These are phyloP conservation scores for Phaffia tasmanica DNA, from an alignment of 768 basidiomycete species.

Conservation along the genomic window DNA sequence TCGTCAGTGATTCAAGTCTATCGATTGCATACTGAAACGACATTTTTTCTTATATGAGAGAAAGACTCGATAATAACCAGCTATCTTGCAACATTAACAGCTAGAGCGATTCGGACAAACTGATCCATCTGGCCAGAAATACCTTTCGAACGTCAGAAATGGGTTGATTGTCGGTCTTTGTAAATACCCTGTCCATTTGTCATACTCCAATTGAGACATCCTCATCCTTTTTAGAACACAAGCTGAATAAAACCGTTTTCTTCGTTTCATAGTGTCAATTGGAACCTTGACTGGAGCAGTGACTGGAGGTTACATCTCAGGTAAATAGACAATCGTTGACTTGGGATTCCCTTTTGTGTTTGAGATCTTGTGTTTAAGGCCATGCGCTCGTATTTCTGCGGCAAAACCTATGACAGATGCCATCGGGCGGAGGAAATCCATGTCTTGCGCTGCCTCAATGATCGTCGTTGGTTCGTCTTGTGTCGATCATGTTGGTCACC, in stretches of 20 bases:
- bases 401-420: slow-evolving; percentile 44
- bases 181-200: not conserved
- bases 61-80: not conserved
- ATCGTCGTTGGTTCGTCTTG: slow-evolving; percentile 47
- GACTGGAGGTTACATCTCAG: slow-evolving; percentile 12
- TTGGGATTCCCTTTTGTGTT: no score
- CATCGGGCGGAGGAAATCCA: slow-evolving; percentile 57
- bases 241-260: not conserved
- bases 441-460: slow-evolving; percentile 50
- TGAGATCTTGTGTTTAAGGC: no score
- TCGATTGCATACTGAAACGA: not conserved
- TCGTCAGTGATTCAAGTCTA: slow-evolving; percentile 35
- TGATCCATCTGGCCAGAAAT: slow-evolving; percentile 32
- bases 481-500: slow-evolving; percentile 1
- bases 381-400: no score
- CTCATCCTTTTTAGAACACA: not conserved
- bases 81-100: slow-evolving; percentile 20
- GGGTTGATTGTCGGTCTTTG: slow-evolving; percentile 56
- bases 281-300: slow-evolving; percentile 54
- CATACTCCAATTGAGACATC: slow-evolving; percentile 4
- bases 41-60: slow-evolving; percentile 24
- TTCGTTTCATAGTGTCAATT: slow-evolving; percentile 43
- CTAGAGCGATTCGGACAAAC: slow-evolving; percentile 50
- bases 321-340: no score
- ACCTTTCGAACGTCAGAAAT: slow-evolving; percentile 48